Base-by-base conservation (phyloP, 495 filamentous ascomycete genomes). In the Baudoinia panamericana region DNA sequence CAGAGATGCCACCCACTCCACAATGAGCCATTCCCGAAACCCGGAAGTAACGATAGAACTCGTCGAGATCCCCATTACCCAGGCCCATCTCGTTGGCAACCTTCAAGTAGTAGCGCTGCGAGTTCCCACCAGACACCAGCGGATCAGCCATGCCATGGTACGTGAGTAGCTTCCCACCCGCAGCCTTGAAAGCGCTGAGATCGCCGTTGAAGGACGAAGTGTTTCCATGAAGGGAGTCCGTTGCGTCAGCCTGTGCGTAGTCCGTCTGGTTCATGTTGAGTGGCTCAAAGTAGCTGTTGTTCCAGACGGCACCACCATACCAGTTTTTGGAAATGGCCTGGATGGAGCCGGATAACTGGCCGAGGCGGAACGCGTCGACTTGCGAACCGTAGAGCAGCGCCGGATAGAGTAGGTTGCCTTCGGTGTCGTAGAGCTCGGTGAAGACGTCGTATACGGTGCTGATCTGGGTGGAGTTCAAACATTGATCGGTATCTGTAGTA, bases 21-120 rank as follows among this genome's bases (percentile, higher is more conserved):
- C 67, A 73, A 45, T 73, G 71, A 17, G 54, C 41, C 63, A 73
- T 71, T 0, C 73, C 74, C 22, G 65, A 66, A 44, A 76, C 69
- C 1, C 63, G 62, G 59, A 77, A 79, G 56, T 68, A 72, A 30
- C 73, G 66, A 30, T 73, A 67, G 53, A 75, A 78, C 2, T 65
- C 62, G 41, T 78, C 72, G 7, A 75, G 52, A 0, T 64, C 43
- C 10, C 12, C 30, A 31, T 43, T 35, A 0, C 46, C 30, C 10
- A 63, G 30, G 3, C 54, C 45, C 63, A 70, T 68, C 3, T 63
- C 60, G n/a, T 64, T 42, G 0, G 61, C 50, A 0, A 74, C 65
- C 21, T 61, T 62, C 8, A 53, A 47, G 40, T 59, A 59, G 44
- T 57, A 57, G 10, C 56, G 36, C 12, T 46, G 40, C n/a, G 45